These are phyloP conservation scores for Phoenix dactylifera DNA, from an alignment of 176 grass and related monocot species.

Conservation along the genomic window DNA sequence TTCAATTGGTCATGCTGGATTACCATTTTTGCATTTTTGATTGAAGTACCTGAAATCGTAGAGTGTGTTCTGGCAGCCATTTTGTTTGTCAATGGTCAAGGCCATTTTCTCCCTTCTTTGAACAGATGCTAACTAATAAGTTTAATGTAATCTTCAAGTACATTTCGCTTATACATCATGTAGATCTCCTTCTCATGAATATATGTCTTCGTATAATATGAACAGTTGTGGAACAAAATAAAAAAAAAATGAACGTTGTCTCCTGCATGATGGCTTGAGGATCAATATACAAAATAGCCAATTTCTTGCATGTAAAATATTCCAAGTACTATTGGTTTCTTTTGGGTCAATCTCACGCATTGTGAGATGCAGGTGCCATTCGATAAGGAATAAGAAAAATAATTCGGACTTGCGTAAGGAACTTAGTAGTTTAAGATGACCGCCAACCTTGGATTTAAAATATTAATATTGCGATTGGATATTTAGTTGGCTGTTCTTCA, in stretches of 20 bases:
- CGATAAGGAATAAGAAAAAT: background rate
- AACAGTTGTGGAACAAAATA: background rate
- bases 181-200: constrained; percentile 21
- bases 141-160: no score
- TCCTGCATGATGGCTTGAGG: constrained; percentile 28
- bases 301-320: constrained; percentile 16
- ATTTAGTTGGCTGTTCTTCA: no score
- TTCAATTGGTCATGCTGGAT: no score
- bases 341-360: constrained; percentile 28
- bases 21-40: no score
- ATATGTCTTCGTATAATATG: constrained; percentile 20
- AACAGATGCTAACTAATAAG: no score
- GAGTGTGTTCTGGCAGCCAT: no score
- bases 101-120: no score
- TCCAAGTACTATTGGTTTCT: constrained; percentile 33
- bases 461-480: no score
- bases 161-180: background rate
- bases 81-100: no score
- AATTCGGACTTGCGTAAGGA: background rate
- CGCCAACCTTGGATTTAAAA: background rate
- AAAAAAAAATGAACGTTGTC: constrained; percentile 11
- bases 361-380: constrained; percentile 16
- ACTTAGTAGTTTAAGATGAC: background rate
- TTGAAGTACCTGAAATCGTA: no score
- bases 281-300: constrained; percentile 5